Evolutionary conservation across 1,139 yeast species (phyloP), one percentile per base, ranked within the genome.

Genomic region (Candida tetrigidarum): DNA sequence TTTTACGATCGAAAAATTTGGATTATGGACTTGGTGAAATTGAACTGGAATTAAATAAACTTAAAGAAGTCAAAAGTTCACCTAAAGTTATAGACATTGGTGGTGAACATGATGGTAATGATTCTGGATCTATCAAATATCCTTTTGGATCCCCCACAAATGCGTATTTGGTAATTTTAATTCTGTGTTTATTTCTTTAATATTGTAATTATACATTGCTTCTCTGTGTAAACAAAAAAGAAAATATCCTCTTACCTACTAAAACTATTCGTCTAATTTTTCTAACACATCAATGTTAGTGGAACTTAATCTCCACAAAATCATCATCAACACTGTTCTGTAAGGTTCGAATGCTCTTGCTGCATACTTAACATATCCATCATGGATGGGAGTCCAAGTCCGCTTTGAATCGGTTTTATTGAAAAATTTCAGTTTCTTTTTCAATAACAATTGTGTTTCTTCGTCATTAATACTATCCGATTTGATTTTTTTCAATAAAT

Each of bases 271-370:
- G 9, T 45, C 37, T 27, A 43, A 25, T 54, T 41, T 60, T 43
- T 66, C 69, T 43, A 62, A 59, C 3, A 80, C 81, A 11, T 80
- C 85, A 27, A 84, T 71, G 50, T 80, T 76, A 2, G 89, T 81
- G 30, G 80, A 64, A 16, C 84, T 70, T 36, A 86, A 58, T 52
- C 90, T 72, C 97, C 97, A 91, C 55, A 89, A 64, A 5, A 88
- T 56, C 60, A 86, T 61, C 86, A 86, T 88, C 45, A 87, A 78
- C 3, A 83, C 78, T 22, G 87, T 76, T 50, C 85, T 68, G 60
- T 84, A 84, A 0, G 97, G 97, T 40, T 67, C 63, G 58, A 83
- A 90, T 44, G 62, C 59, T 30, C 75, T 72, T 0, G 91, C 88
- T 30, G 84, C 71, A 35, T 70, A 69, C 43, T 78, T 72, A 37